Percentiles rank a stretch among this genome's conserved stretches.
phyloP scores from a whole-genome alignment of 257 asterid genomes.

The Paraleonurus japonicus region DNA sequence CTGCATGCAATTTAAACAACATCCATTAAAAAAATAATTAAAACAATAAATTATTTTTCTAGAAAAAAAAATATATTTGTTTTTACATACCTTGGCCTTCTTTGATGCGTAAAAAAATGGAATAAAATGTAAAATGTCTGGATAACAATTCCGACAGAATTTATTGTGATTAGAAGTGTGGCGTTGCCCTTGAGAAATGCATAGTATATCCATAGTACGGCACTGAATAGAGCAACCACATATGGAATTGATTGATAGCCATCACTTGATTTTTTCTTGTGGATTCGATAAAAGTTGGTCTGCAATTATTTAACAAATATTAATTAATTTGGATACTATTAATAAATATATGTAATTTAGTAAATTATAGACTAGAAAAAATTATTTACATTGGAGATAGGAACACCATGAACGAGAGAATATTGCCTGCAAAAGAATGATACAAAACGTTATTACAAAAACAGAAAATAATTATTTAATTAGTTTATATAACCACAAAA shows the following conservation, averaged over 20 bases:
- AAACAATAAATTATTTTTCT: too few relatives aligned
- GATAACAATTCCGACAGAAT: slow-evolving; percentile 62
- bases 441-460: background rate
- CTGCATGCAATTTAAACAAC: slow-evolving; percentile 28
- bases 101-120: slow-evolving; percentile 53
- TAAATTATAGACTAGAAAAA: background rate
- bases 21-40: background rate
- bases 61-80: background rate
- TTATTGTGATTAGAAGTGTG: slow-evolving; percentile 59
- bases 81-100: slow-evolving; percentile 41
- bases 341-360: background rate
- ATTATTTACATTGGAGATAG: slow-evolving; percentile 55
- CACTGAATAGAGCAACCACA: slow-evolving; percentile 64
- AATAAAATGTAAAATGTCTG: slow-evolving; percentile 55
- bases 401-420: slow-evolving; percentile 54
- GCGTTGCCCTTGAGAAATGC: slow-evolving; percentile 55
- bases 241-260: slow-evolving; percentile 71
- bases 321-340: background rate
- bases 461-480: too few relatives aligned
- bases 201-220: slow-evolving; percentile 75
- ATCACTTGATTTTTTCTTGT: slow-evolving; percentile 62
- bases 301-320: slow-evolving; percentile 26
- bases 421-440: slow-evolving; percentile 46
- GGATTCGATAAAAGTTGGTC: slow-evolving; percentile 61
- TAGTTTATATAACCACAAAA: too few relatives aligned